Evolutionary conservation across 306 rosid species (phyloP), one percentile per base, ranked within the genome.

Genomic region (Astragalus membranaceus): DNA sequence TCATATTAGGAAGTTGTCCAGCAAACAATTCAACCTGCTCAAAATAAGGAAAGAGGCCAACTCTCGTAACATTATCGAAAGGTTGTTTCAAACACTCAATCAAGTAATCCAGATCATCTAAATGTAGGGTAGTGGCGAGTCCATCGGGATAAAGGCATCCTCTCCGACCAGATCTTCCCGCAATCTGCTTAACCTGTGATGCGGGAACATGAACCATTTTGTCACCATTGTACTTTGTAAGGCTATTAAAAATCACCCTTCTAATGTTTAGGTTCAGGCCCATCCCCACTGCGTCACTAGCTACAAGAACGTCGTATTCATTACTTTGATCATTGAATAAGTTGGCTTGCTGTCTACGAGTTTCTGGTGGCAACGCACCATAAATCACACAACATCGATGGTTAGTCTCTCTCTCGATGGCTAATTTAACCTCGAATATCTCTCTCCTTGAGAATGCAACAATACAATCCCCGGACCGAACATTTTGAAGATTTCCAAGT

Each of bases 231-330:
- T 82, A 93, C 78, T 93, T 93, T 13, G 92, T 67, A 50, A 93
- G 89, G 80, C 70, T 76, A 72, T 90, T 82, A 74, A 93, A 93
- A 73, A 93, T 83, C 47, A 93, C 97, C 81, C 96, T 87, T 83
- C 98, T 76, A 47, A 93, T 93, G 73, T 93, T 93, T 35, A 93
- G 97, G 80, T 93, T 93, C 65, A 93, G 82, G 63, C 97, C 98
- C 97, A 93, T 93, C 82, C 98, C 98, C 65, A 90, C 92, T 3
- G 98, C 96, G 81, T 93, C 98, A 77, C 96, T 90, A 59, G 98
- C 92, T 42, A 93, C 98, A 51, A 90, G 88, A 73, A 93, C 94
- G 35, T 93, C 89, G 41, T 75, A 93, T 78, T 85, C 94, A 75
- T 87, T 93, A 75, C 65, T 82, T 71, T 85, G 96, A 42, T 87